Evolutionary conservation across 2,329 filamentous ascomycete genomes (phyloP).

Genomic region (Lizonia empirigonia): DNA sequence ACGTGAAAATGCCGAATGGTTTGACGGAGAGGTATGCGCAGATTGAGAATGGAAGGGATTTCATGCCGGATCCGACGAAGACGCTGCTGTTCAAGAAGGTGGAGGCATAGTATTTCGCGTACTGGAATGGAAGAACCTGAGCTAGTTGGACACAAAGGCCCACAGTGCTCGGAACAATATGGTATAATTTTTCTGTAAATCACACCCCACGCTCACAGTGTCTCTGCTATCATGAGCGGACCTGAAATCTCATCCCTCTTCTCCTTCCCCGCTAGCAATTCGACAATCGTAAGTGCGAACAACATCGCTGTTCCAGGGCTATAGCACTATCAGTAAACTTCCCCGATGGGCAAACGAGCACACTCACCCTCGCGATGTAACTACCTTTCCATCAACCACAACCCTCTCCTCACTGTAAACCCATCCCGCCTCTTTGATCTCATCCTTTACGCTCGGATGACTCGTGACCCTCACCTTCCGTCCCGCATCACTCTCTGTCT

Average conservation of each 20-base stretch:
- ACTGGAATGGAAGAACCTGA: not conserved
- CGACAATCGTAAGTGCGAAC: conserved; percentile 49
- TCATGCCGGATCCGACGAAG: conserved; percentile 22
- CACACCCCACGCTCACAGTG: conserved; percentile 16
- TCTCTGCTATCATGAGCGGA: conserved; percentile 52
- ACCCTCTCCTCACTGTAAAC: conserved; percentile 45
- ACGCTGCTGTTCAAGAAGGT: conserved; percentile 27
- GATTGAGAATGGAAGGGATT: conserved; percentile 20
- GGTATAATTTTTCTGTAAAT: not conserved
- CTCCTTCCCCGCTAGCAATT: conserved; percentile 48
- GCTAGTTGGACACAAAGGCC: not conserved
- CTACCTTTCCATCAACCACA: conserved; percentile 42
- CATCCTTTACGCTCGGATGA: conserved; percentile 47
- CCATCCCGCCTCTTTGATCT: conserved; percentile 42
- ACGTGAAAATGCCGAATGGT: conserved; percentile 32
- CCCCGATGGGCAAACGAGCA: not conserved
- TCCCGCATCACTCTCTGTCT: conserved; percentile 10
- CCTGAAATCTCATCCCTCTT: conserved; percentile 57
- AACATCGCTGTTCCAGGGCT: conserved; percentile 48
- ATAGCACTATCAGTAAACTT: conserved; percentile 10
- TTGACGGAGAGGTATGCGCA: conserved; percentile 23
- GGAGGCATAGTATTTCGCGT: conserved; percentile 1
- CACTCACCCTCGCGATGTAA: conserved; percentile 46
- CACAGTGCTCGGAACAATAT: not conserved
- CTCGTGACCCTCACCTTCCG: conserved; percentile 41